Base-by-base conservation (phyloP, 257 asterid species). In the Avicennia marina region DNA sequence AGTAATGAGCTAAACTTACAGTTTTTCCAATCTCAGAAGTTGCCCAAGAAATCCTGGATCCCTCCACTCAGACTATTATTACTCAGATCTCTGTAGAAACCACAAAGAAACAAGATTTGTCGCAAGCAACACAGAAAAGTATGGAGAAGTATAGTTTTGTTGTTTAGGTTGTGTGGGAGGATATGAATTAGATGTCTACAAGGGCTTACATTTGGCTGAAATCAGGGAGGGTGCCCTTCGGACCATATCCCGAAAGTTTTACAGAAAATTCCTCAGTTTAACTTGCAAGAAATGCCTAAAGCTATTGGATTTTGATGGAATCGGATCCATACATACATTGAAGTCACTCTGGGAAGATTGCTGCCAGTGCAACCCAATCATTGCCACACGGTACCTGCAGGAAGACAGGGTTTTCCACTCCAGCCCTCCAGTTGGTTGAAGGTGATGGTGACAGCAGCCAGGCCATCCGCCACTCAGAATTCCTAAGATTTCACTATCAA, bases 331-430 rank as follows among this genome's bases (percentile, higher is more conserved):
- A 24, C 32, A 3, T 32, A 65, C 59, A 65, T 3, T 12, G 70
- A 36, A 17, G 70, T 46, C 29, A 47, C 70, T 56, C 64, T 56
- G 20, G 70, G 70, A 17, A 64, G 58, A 6, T 26, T 6, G 26
- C 36, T 65, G 58, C 45, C 45, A 0, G 43, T 11, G 32, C 70
- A 65, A 5, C 25, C 40, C 64, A 65, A 13, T 64, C 70, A 65
- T 12, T 65, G 52, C 70, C 64, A 65, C 7, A 36, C 64, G 0
- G 64, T 36, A 45, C 46, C 51, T 0, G 43, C 10, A 0, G 70
- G 70, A 15, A 65, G 70, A 38, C 70, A 65, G 7, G 64, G 70
- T 33, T 65, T 58, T 6, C 70, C 64, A 4, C 64, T 65, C 64
- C 70, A 56, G 9, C 64, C 70, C 1, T 56, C 25, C 4, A 65